Conservation (phyloP, 2,329 filamentous ascomycete species). For the Pyrenophora graminea region DNA sequence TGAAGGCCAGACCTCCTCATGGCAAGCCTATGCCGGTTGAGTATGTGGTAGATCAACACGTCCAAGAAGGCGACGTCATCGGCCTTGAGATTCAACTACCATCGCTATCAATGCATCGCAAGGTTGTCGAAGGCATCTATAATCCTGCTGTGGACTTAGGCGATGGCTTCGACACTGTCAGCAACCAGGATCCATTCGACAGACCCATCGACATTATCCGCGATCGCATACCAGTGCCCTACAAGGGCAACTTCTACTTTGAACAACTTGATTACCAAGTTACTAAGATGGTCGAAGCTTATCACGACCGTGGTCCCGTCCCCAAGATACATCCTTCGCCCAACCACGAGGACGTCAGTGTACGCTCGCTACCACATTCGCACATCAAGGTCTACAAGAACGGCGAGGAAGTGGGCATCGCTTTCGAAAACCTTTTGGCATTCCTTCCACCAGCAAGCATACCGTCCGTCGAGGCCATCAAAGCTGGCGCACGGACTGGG, state of each 20-base stretch:
- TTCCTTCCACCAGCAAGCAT: constrained; percentile 90
- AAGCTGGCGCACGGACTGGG: constrained; percentile 78
- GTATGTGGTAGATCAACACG: constrained; percentile 69
- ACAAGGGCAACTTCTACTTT: constrained; percentile 92
- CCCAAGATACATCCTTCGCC: constrained; percentile 73
- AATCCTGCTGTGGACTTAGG: constrained; percentile 79
- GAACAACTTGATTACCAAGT: constrained; percentile 89
- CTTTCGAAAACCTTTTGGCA: constrained; percentile 84
- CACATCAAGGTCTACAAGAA: constrained; percentile 93
- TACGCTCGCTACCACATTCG: constrained; percentile 85
- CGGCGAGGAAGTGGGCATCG: constrained; percentile 79
- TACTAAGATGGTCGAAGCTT: constrained; percentile 81
- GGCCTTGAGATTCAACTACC: constrained; percentile 91
- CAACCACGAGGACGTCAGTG: constrained; percentile 72
- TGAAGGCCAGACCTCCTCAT: constrained; percentile 46
- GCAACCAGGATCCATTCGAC: constrained; percentile 45
- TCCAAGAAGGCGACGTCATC: constrained; percentile 89
- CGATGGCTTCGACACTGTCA: constrained; percentile 59
- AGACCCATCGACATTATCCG: constrained; percentile 82
- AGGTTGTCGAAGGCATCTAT: constrained; percentile 83
- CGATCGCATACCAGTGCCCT: constrained; percentile 91
- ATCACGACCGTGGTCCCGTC: constrained; percentile 54
- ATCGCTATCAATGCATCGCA: constrained; percentile 80
- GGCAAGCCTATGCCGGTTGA: constrained; percentile 44
- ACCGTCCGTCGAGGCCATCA: constrained; percentile 67